phyloP scores from a whole-genome alignment of 208 protist species.

The Crithidia brevicula region DNA sequence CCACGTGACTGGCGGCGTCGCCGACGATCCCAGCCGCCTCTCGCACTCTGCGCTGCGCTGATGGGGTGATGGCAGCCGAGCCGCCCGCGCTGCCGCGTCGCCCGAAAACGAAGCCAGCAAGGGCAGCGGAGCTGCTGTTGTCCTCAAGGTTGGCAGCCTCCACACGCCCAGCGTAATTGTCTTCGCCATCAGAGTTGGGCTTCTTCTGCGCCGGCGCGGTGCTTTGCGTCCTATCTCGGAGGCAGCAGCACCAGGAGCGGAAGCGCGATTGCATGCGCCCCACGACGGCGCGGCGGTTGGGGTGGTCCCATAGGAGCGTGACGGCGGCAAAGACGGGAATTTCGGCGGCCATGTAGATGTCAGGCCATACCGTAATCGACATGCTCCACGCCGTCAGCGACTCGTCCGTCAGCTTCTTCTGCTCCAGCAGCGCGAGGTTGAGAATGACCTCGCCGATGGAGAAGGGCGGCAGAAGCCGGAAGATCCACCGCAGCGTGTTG shows the following conservation, averaged over 20 bases:
- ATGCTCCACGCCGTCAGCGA: slow-evolving; percentile 36
- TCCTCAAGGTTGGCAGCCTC: no score
- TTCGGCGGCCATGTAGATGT: slow-evolving; percentile 63
- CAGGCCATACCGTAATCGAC: slow-evolving; percentile 31
- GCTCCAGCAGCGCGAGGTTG: slow-evolving; percentile 47
- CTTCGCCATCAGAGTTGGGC: neutral
- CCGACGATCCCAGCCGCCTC: neutral
- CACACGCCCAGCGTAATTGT: no score
- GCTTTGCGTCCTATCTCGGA: neutral
- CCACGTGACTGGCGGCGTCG: neutral
- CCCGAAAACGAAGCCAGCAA: no score
- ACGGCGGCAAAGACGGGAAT: slow-evolving; percentile 42
- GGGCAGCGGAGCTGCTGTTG: no score
- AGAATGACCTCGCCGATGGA: slow-evolving; percentile 67
- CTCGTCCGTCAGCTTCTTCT: slow-evolving; percentile 13
- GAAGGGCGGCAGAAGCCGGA: slow-evolving; percentile 60
- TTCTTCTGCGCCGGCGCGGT: neutral
- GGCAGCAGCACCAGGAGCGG: slow-evolving; percentile 6
- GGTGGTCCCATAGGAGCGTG: slow-evolving; percentile 58
- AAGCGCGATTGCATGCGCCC: neutral
- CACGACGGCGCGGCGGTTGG: slow-evolving; percentile 37
- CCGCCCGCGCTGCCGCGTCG: neutral
- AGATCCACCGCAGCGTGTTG: slow-evolving; percentile 48
- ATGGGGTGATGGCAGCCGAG: slow-evolving; percentile 4
- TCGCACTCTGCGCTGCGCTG: neutral